Conservation (phyloP, 2,329 filamentous ascomycete genomes). For the Xylariaceae sp. region DNA sequence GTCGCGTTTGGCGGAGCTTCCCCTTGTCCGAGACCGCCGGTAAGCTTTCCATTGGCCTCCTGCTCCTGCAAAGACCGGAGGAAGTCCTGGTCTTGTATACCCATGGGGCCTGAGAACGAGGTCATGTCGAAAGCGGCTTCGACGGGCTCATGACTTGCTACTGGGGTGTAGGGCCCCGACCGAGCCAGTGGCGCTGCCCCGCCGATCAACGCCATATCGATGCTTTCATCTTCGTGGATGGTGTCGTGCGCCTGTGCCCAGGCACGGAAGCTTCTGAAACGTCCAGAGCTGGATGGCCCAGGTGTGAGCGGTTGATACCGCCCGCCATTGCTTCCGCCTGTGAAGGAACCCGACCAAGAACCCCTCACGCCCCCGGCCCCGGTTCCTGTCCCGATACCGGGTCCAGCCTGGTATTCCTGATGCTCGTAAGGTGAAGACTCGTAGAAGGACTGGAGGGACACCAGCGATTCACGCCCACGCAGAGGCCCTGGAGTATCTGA, state of each 20-base stretch:
- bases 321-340: slow-evolving; percentile 14
- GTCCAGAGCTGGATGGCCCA: slow-evolving; percentile 14
- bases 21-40: slow-evolving; percentile 53
- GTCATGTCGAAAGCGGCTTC: slow-evolving; percentile 41
- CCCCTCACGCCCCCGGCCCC: neutral
- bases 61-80: slow-evolving; percentile 42
- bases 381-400: neutral
- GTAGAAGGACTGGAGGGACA: slow-evolving; percentile 28
- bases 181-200: slow-evolving; percentile 29
- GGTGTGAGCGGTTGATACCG: slow-evolving; percentile 22
- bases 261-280: slow-evolving; percentile 23
- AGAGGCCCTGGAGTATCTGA: slow-evolving; percentile 18
- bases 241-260: slow-evolving; percentile 20
- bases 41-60: slow-evolving; percentile 50
- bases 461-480: slow-evolving; percentile 28
- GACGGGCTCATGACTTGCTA: slow-evolving; percentile 21
- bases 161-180: slow-evolving; percentile 28
- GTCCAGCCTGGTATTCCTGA: too few relatives aligned
- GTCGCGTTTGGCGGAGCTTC: slow-evolving; percentile 42
- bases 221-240: slow-evolving; percentile 29
- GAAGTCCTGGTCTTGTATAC: slow-evolving; percentile 40
- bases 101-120: slow-evolving; percentile 41
- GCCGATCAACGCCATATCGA: slow-evolving; percentile 29
- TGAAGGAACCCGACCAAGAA: slow-evolving; percentile 24
- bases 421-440: slow-evolving; percentile 19